phyloP scores from a whole-genome alignment of 306 rosid genomes.

The Parietaria judaica region DNA sequence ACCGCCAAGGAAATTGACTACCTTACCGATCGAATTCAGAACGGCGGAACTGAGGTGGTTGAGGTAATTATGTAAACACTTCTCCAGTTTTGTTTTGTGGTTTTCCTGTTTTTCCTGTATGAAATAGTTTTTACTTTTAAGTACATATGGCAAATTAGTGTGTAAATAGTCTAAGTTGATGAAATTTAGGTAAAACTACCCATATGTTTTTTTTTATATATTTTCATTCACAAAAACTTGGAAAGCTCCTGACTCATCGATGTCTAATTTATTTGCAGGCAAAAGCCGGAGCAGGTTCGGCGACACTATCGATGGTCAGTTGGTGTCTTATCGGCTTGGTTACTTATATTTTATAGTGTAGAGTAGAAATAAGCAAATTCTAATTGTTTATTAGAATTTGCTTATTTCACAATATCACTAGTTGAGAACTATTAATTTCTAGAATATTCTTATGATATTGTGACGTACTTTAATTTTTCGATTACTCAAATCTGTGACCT shows the following conservation, averaged over 20 bases:
- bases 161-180: background rate
- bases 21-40: slow-evolving; percentile 86
- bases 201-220: no score
- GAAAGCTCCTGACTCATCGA: slow-evolving; percentile 14
- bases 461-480: no score
- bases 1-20: slow-evolving; percentile 63
- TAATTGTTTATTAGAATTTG: no score
- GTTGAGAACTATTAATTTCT: no score
- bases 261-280: slow-evolving; percentile 47
- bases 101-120: background rate
- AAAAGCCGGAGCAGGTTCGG: slow-evolving; percentile 98
- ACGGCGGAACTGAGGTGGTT: slow-evolving; percentile 99
- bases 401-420: no score
- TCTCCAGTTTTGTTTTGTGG: background rate
- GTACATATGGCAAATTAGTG: background rate
- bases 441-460: no score
- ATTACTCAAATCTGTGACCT: background rate
- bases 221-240: background rate
- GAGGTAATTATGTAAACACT: slow-evolving; percentile 40
- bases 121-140: background rate
- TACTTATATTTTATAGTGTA: background rate
- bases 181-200: background rate
- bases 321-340: background rate
- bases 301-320: slow-evolving; percentile 90
- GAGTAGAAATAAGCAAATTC: no score